Evolutionary conservation across 2,329 filamentous ascomycete genomes (phyloP).

Genomic region (Cladosporium sphaerospermum): DNA sequence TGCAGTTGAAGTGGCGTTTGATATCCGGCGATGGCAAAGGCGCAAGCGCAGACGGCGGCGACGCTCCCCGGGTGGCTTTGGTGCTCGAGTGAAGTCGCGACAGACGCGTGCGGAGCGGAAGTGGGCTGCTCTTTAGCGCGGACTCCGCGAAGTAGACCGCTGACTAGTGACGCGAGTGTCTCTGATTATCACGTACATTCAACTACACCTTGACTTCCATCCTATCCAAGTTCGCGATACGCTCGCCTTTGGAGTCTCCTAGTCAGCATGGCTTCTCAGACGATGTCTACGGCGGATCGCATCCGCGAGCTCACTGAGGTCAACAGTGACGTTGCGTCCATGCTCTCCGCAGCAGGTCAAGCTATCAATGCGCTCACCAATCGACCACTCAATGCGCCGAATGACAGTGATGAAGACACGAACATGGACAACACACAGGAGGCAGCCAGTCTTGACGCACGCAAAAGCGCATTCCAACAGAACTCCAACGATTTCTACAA

Average conservation of each 20-base stretch:
- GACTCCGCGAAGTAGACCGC: not conserved
- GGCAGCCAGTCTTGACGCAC: constrained; percentile 44
- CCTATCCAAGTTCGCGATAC: not conserved
- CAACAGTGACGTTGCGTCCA: constrained; percentile 53
- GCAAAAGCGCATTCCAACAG: constrained; percentile 54
- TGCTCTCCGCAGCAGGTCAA: constrained; percentile 54
- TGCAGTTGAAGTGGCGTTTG: no score
- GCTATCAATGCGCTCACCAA: constrained; percentile 60
- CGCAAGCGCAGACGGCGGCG: not conserved
- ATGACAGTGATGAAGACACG: constrained; percentile 24
- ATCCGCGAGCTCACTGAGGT: constrained; percentile 75
- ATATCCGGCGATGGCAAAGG: no score
- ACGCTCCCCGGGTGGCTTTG: not conserved
- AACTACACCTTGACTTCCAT: no score
- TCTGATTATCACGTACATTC: no score
- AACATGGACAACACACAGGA: constrained; percentile 47
- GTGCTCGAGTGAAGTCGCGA: not conserved
- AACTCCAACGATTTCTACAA: constrained; percentile 58
- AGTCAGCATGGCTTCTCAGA: constrained; percentile 17
- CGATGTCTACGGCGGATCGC: constrained; percentile 64
- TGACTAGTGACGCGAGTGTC: no score
- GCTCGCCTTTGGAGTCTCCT: not conserved
- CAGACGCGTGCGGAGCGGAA: not conserved
- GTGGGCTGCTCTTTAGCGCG: not conserved
- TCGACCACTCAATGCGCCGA: constrained; percentile 31